Evolutionary conservation across 1,284 basidiomycete genomes (phyloP), one percentile per base, ranked within the genome.

Genomic region (Malassezia pachydermatis): DNA sequence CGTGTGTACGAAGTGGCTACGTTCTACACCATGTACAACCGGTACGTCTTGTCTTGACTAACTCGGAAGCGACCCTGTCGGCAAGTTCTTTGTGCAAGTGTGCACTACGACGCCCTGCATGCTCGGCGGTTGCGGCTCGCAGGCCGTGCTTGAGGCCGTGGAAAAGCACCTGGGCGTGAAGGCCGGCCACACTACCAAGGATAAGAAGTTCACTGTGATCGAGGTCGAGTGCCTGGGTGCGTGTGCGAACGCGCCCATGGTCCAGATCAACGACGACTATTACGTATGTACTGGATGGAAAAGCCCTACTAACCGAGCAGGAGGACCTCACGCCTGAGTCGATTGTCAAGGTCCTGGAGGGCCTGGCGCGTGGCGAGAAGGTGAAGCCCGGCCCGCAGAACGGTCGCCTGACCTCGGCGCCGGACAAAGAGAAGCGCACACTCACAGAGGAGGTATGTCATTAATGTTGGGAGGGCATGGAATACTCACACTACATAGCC

Each of bases 51-150:
- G 41, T n/a, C 14, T 30, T n/a, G 5, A n/a, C 39, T 41, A 9
- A 41, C 39, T 5, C 39, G 5, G 7, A n/a, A 88, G 88, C 41
- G 89, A 94, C 74, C 94, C 92, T 6, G 88, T 96, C 52, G 92
- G 89, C 45, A 77, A 86, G 67, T 79, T 94, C 75, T 95, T 98
- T 69, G 81, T 99, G 25, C 92, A 98, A 76, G 85, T 98, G 49
- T 99, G 94, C 79, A 98, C 94, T 32, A 98, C 92, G 30, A 98
- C 94, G 9, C 92, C 92, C 16, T 98, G 94, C 77, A 90, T 92
- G 84, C 79, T 99, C 39, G 83, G 86, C 45, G 92, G 92, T 41
- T 78, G 77, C 60, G 78, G 78, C 30, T 88, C 88, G 24, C 86
- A 83, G 59, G 83, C 85, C 48, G 90, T 96, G 62, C 79, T 95